These are phyloP conservation scores for Lunasporangiospora selenospora DNA, from an alignment of 192 early-diverging fungal genomes.

Conservation along the genomic window DNA sequence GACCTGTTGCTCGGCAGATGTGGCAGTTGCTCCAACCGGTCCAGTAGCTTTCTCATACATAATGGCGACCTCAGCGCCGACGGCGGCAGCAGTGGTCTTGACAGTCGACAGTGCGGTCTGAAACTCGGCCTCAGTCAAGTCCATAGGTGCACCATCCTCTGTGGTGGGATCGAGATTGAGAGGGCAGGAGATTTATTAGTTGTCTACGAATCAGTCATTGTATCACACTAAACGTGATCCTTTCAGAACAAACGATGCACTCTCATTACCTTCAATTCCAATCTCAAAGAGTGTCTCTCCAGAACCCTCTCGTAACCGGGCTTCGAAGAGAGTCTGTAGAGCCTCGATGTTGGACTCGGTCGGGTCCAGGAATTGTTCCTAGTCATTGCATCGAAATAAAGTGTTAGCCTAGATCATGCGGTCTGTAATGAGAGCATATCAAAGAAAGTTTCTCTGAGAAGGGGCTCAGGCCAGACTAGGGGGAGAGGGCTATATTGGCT, in stretches of 20 bases:
- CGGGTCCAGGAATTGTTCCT: slow-evolving; percentile 58
- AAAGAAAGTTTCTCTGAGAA: no score
- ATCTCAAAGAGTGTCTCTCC: slow-evolving; percentile 85
- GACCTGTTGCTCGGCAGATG: slow-evolving; percentile 37
- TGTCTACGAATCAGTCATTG: slow-evolving; percentile 10
- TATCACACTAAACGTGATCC: no score
- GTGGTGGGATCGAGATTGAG: background rate
- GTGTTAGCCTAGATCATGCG: no score
- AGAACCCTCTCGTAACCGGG: slow-evolving; percentile 59
- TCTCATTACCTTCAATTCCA: slow-evolving; percentile 73
- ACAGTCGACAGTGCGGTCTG: slow-evolving; percentile 49
- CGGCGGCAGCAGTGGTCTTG: slow-evolving; percentile 39
- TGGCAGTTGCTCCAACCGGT: background rate
- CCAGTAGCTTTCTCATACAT: slow-evolving; percentile 50
- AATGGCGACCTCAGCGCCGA: slow-evolving; percentile 54
- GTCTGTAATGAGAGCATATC: no score
- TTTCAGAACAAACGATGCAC: no score
- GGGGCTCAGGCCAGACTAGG: no score
- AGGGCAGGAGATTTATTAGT: background rate
- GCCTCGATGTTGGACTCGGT: slow-evolving; percentile 54
- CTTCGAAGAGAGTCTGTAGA: slow-evolving; percentile 46
- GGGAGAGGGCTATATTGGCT: no score
- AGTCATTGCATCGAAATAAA: no score
- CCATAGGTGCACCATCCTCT: slow-evolving; percentile 80
- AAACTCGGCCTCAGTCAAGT: slow-evolving; percentile 60